Percentiles rank a stretch among this genome's conserved stretches.
Conservation (phyloP, 352 stramenopile species). For the Globisporangium canariense region DNA sequence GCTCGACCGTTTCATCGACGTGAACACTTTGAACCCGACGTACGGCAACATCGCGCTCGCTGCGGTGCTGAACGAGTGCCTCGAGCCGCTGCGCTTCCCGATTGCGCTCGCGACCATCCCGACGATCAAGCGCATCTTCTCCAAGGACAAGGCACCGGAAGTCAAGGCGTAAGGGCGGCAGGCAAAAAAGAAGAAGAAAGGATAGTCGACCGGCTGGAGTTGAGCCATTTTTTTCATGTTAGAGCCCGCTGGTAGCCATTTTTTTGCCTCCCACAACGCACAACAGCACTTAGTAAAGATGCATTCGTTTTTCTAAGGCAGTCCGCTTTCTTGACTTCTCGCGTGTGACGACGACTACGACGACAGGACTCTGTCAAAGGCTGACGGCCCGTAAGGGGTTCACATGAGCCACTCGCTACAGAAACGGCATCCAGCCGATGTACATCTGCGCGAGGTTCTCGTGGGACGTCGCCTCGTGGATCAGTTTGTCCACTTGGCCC, state of each 20-base stretch:
- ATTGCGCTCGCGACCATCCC: conserved; percentile 82
- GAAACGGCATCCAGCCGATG: conserved; percentile 94
- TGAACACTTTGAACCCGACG: conserved; percentile 69
- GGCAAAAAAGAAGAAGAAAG: not conserved
- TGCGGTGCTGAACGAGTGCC: conserved; percentile 80
- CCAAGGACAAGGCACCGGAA: conserved; percentile 32
- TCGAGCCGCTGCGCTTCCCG: conserved; percentile 86
- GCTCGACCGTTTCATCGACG: conserved; percentile 75
- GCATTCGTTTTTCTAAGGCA: not conserved
- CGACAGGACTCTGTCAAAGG: not conserved
- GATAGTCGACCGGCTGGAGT: conserved; percentile 1
- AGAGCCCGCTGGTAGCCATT: not conserved
- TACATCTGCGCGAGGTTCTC: conserved; percentile 95
- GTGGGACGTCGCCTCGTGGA: conserved; percentile 89
- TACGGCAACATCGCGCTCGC: conserved; percentile 87
- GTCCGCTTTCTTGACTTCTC: not conserved
- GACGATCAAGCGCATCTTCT: conserved; percentile 69
- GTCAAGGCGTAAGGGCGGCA: not conserved
- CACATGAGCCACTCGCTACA: conserved; percentile 26
- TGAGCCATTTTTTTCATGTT: conserved; percentile 2
- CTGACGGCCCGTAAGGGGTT: not conserved
- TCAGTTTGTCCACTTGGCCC: conserved; percentile 92
- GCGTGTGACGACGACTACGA: not conserved
- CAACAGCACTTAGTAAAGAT: not conserved
- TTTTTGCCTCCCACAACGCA: not conserved